phyloP scores from a whole-genome alignment of 1,284 basidiomycete genomes.

The Trametes pubescens region DNA sequence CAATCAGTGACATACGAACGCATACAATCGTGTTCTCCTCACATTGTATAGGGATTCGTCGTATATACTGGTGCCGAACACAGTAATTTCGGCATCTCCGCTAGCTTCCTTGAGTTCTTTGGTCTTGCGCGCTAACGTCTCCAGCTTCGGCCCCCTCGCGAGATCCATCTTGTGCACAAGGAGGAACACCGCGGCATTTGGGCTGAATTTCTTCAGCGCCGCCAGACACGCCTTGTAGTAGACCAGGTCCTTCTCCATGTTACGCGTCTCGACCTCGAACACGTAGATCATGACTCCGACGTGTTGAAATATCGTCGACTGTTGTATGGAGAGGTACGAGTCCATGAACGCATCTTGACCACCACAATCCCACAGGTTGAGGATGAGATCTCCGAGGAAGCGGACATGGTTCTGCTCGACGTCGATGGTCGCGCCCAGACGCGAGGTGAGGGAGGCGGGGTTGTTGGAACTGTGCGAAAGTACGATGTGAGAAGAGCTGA shows the following conservation, averaged over 20 bases:
- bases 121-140: constrained; percentile 72
- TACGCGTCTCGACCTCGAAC: constrained; percentile 88
- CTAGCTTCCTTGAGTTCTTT: constrained; percentile 75
- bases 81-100: constrained; percentile 62
- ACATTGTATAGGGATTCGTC: constrained; percentile 98
- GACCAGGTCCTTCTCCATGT: constrained; percentile 80
- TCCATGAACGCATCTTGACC: constrained; percentile 99
- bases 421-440: constrained; percentile 96
- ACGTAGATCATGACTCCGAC: constrained; percentile 99
- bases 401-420: constrained; percentile 98
- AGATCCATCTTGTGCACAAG: constrained; percentile 98
- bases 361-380: constrained; percentile 98
- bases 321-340: constrained; percentile 91
- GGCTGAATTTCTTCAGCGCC: constrained; percentile 78
- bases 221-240: constrained; percentile 91
- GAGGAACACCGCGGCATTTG: constrained; percentile 88
- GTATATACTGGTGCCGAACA: constrained; percentile 97
- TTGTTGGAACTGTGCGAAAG: constrained; percentile 81
- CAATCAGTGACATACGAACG: constrained; percentile 12
- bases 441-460: constrained; percentile 89
- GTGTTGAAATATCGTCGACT: constrained; percentile 92
- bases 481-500: constrained; percentile 2
- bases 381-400: constrained; percentile 92
- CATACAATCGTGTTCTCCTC: constrained; percentile 11
- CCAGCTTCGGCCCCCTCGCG: constrained; percentile 65